phyloP scores from a whole-genome alignment of 2,329 filamentous ascomycete species.

The Phyllosticta capitalensis region DNA sequence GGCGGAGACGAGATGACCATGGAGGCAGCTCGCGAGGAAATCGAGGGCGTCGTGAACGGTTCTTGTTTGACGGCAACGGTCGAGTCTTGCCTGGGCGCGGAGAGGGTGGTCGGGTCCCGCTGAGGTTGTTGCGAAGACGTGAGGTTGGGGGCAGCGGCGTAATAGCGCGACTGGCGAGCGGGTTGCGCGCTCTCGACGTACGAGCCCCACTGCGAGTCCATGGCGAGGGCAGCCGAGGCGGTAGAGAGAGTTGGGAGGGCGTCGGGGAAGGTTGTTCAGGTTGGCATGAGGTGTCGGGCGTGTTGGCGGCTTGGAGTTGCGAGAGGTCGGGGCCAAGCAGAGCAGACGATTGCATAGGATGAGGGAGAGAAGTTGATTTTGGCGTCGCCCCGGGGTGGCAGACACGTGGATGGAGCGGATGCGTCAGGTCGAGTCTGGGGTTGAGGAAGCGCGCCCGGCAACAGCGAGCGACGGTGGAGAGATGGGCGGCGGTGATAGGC shows the following conservation, averaged over 20 bases:
- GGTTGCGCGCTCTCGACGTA: constrained; percentile 14
- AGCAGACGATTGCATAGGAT: neutral
- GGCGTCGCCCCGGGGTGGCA: neutral
- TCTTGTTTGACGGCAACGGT: constrained; percentile 21
- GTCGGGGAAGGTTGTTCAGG: constrained; percentile 2
- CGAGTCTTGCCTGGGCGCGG: constrained; percentile 15
- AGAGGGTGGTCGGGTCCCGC: constrained; percentile 22
- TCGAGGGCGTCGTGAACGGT: constrained; percentile 24
- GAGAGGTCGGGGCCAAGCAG: neutral
- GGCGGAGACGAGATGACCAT: constrained; percentile 28
- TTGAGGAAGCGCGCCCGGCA: constrained; percentile 7
- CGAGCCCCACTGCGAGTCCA: constrained; percentile 12
- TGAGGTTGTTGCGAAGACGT: constrained; percentile 23
- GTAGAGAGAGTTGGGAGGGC: constrained; percentile 8
- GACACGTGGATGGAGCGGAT: constrained; percentile 14
- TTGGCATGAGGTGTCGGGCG: constrained; percentile 5
- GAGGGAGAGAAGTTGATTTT: neutral
- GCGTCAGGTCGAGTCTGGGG: constrained; percentile 11
- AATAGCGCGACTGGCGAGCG: constrained; percentile 19
- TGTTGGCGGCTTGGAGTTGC: neutral
- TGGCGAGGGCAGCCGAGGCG: constrained; percentile 6
- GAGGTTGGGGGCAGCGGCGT: constrained; percentile 21
- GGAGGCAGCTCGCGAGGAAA: constrained; percentile 27
- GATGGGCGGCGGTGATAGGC: neutral
- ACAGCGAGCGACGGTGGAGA: constrained; percentile 3